Percentiles rank a stretch among this genome's conserved stretches.
phyloP scores from a whole-genome alignment of 352 stramenopile genomes.

The Phytopythium sindhum region DNA sequence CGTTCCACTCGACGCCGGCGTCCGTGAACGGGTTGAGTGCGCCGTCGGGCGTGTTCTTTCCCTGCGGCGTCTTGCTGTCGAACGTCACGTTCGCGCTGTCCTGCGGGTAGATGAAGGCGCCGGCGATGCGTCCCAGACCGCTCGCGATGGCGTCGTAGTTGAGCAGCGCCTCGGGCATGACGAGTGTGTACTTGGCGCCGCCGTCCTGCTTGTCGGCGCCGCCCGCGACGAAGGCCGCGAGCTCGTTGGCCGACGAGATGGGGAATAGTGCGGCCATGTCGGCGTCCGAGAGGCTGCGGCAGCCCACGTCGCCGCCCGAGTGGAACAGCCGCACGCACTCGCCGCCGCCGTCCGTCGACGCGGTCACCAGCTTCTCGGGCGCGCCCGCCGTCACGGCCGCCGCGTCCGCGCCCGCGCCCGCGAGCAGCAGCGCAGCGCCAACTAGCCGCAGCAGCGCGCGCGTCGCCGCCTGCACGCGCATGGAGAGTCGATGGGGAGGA shows the following conservation, averaged over 20 bases:
- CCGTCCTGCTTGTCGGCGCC: slow-evolving; percentile 17
- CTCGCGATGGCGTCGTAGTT: slow-evolving; percentile 20
- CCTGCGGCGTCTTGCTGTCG: slow-evolving; percentile 53
- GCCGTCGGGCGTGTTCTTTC: slow-evolving; percentile 49
- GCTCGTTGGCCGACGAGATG: slow-evolving; percentile 36
- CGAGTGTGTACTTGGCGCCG: slow-evolving; percentile 48
- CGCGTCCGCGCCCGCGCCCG: slow-evolving; percentile 17
- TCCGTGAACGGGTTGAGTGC: slow-evolving; percentile 64
- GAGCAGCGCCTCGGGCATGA: slow-evolving; percentile 65
- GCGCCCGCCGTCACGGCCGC: slow-evolving; percentile 59
- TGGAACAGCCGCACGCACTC: slow-evolving; percentile 82
- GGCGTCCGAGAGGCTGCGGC: slow-evolving; percentile 41
- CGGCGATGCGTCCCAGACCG: slow-evolving; percentile 37
- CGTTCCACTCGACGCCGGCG: slow-evolving; percentile 67
- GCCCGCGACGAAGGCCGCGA: slow-evolving; percentile 39
- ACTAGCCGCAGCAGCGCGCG: slow-evolving; percentile 13
- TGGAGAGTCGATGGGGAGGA: neutral
- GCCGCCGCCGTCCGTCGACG: slow-evolving; percentile 25
- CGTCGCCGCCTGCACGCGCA: slow-evolving; percentile 4
- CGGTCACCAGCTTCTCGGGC: slow-evolving; percentile 58
- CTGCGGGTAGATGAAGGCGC: slow-evolving; percentile 58
- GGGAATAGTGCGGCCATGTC: slow-evolving; percentile 62
- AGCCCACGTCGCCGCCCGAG: slow-evolving; percentile 58
- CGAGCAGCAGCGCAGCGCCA: slow-evolving; percentile 15
- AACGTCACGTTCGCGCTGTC: slow-evolving; percentile 44